These are phyloP conservation scores for Umbelopsis vinacea DNA, from an alignment of 192 early-diverging fungal species.

Conservation along the genomic window DNA sequence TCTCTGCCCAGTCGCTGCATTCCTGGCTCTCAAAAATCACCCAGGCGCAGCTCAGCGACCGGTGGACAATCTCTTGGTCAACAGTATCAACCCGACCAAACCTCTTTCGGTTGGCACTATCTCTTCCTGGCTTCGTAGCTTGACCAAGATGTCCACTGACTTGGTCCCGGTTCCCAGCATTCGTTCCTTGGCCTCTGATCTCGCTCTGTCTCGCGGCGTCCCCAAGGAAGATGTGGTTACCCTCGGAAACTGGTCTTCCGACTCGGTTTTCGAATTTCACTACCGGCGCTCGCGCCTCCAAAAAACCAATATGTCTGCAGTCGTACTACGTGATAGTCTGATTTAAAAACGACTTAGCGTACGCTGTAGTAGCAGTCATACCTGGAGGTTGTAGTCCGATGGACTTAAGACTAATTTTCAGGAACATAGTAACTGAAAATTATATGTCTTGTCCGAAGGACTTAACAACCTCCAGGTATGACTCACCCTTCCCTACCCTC, in stretches of 20 bases:
- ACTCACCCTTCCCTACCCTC: no score
- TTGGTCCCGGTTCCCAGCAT: background rate
- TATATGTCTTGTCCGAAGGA: no score
- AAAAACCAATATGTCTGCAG: background rate
- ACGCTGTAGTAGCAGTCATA: constrained; percentile 1
- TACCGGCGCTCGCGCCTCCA: background rate
- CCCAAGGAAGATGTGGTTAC: constrained; percentile 1
- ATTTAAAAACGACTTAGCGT: background rate
- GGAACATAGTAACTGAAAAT: background rate
- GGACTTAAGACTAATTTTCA: background rate
- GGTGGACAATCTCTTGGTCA: background rate
- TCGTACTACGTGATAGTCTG: background rate
- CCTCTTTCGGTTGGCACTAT: background rate
- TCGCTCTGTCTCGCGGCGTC: background rate
- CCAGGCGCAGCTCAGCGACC: background rate
- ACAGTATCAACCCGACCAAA: background rate
- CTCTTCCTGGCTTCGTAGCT: background rate
- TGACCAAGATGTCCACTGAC: background rate
- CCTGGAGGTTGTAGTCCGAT: constrained; percentile 2
- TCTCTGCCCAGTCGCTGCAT: background rate
- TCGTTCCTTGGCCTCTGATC: background rate
- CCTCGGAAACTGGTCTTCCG: constrained; percentile 4
- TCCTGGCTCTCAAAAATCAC: constrained; percentile 8
- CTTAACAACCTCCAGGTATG: no score
- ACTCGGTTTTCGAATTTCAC: background rate